These are phyloP conservation scores for Adiantum capillusveneris DNA, from an alignment of 75 land plant genomes.

Conservation along the genomic window DNA sequence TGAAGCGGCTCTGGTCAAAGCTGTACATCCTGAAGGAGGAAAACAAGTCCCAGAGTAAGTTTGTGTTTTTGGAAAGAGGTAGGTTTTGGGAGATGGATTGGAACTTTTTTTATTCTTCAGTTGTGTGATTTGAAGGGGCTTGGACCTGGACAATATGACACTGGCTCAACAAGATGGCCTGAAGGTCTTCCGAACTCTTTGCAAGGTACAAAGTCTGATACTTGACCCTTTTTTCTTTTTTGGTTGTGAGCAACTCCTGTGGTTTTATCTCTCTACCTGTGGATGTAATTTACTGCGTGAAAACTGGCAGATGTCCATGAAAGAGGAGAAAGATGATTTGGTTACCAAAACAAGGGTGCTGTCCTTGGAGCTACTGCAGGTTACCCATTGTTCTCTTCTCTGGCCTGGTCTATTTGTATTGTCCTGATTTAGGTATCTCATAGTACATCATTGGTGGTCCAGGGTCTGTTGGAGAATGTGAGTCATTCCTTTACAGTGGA, in stretches of 20 bases:
- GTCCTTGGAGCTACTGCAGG: slow-evolving; percentile 97
- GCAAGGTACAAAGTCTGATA: slow-evolving; percentile 56
- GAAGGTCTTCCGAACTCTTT: slow-evolving; percentile 83
- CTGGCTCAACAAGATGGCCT: slow-evolving; percentile 77
- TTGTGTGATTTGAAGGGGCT: slow-evolving; percentile 44
- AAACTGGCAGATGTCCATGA: slow-evolving; percentile 82
- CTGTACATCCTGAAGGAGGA: slow-evolving; percentile 72
- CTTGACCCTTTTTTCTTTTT: background rate
- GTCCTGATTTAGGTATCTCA: too few relatives aligned
- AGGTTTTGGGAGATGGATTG: background rate
- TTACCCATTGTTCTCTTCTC: slow-evolving; percentile 8
- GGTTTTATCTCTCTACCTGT: too few relatives aligned
- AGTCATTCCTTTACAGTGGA: slow-evolving; percentile 82
- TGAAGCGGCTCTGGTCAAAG: slow-evolving; percentile 85
- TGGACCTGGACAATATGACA: slow-evolving; percentile 70
- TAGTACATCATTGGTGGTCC: slow-evolving; percentile 7
- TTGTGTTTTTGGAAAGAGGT: background rate
- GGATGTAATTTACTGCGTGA: background rate
- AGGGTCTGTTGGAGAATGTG: slow-evolving; percentile 90
- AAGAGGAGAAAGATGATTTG: slow-evolving; percentile 87
- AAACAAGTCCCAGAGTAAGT: slow-evolving; percentile 52
- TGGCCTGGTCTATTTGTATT: too few relatives aligned
- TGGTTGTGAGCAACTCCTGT: too few relatives aligned
- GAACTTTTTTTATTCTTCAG: background rate
- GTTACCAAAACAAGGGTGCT: slow-evolving; percentile 66